phyloP scores from a whole-genome alignment of 441 rosid genomes.

The Eugenia klotzschiana region DNA sequence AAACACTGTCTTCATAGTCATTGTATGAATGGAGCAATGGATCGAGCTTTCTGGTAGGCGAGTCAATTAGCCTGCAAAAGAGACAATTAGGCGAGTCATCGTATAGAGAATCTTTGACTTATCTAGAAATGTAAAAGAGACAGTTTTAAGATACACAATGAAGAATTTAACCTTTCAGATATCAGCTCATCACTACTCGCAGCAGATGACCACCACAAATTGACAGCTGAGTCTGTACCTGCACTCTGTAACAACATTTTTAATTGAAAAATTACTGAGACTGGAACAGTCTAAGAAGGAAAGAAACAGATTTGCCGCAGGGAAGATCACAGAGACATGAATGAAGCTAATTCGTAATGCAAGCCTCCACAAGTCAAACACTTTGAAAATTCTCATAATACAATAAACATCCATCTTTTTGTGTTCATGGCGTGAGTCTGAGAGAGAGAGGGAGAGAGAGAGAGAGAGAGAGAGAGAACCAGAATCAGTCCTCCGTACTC shows the following conservation, averaged over 20 bases:
- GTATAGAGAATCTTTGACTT: not conserved
- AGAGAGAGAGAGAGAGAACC: slow-evolving; percentile 33
- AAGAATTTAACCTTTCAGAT: slow-evolving; percentile 31
- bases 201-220: slow-evolving; percentile 64
- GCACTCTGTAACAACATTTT: slow-evolving; percentile 47
- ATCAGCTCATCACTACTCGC: slow-evolving; percentile 25
- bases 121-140: not conserved
- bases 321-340: not conserved
- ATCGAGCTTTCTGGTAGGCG: slow-evolving; percentile 26
- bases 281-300: not conserved
- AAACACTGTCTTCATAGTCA: slow-evolving; percentile 84
- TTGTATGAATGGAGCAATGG: slow-evolving; percentile 57
- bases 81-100: no score
- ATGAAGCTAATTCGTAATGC: not conserved
- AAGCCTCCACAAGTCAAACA: not conserved
- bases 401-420: not conserved
- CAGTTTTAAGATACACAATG: not conserved
- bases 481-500: slow-evolving; percentile 69
- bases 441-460: not conserved
- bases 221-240: slow-evolving; percentile 81
- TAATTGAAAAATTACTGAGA: not conserved
- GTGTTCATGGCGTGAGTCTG: not conserved
- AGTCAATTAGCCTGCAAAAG: slow-evolving; percentile 41
- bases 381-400: not conserved
- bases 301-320: not conserved